Evolutionary conservation across 805 yeast genomes (phyloP).

Genomic region (Wickerhamomyces bovis): DNA sequence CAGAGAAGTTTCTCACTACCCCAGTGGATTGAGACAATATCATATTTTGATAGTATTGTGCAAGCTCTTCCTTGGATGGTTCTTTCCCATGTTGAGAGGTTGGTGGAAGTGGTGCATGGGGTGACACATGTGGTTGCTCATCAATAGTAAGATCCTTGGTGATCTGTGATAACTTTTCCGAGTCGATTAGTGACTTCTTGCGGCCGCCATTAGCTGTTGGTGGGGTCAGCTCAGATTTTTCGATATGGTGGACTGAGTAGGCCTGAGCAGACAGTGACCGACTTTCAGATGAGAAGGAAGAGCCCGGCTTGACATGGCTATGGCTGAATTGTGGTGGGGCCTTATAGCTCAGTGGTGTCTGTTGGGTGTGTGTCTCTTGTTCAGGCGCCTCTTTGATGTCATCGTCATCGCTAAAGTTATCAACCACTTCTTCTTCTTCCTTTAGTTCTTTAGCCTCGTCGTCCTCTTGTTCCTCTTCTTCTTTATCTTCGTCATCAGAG

Average conservation of each 20-base stretch:
- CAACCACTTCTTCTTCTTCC: conserved; percentile 22
- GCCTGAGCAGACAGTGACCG: background rate
- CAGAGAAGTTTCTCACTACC: conserved; percentile 35
- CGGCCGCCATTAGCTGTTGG: conserved; percentile 1
- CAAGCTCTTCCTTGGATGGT: conserved; percentile 19
- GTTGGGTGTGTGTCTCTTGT: background rate
- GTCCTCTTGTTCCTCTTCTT: background rate
- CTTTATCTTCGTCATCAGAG: conserved; percentile 8
- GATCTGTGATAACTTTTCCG: conserved; percentile 4
- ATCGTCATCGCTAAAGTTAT: conserved; percentile 19
- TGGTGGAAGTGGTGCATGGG: background rate
- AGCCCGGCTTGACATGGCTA: conserved; percentile 4
- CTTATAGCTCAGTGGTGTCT: conserved; percentile 13
- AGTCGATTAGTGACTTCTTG: conserved; percentile 10
- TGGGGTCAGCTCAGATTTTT: background rate
- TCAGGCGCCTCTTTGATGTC: background rate
- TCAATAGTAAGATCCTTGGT: background rate
- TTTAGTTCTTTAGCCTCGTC: too few relatives aligned
- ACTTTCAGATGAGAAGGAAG: conserved; percentile 6
- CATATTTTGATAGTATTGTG: conserved; percentile 35
- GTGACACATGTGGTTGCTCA: background rate
- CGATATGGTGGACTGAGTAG: background rate
- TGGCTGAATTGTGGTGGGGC: conserved; percentile 23
- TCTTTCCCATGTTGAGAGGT: conserved; percentile 9
- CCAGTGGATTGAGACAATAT: conserved; percentile 51